Evolutionary conservation across 495 filamentous ascomycete genomes (phyloP).

Genomic region (Lepidopterella palustris): DNA sequence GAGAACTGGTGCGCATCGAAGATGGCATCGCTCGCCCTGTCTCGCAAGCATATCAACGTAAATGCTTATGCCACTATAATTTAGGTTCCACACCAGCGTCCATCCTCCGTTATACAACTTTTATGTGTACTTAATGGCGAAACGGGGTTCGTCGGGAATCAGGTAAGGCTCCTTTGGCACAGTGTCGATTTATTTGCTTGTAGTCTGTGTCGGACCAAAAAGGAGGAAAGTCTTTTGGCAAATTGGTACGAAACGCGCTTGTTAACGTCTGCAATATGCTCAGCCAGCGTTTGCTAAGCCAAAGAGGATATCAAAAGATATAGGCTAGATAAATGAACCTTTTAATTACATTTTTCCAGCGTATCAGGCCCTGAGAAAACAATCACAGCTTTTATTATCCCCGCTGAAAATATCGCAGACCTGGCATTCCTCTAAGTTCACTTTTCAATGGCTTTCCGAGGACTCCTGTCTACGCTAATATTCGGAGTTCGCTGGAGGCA

Average conservation of each 20-base stretch:
- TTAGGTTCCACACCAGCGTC: neutral
- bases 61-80: neutral
- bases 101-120: neutral
- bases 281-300: neutral
- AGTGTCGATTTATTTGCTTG: no score
- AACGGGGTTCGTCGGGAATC: neutral
- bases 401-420: neutral
- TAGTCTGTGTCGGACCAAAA: no score
- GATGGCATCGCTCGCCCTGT: neutral
- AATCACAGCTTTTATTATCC: neutral
- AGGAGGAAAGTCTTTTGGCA: no score
- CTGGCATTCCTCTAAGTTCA: neutral
- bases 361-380: neutral
- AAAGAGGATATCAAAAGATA: neutral
- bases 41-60: neutral
- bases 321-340: neutral
- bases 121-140: neutral
- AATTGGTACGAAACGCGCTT: no score
- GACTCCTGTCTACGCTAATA: neutral
- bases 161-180: no score
- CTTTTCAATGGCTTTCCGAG: neutral
- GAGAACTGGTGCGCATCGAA: neutral
- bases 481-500: no score
- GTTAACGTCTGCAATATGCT: neutral
- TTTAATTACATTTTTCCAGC: neutral